Evolutionary conservation across 2,329 filamentous ascomycete species (phyloP), one percentile per base, ranked within the genome.

Genomic region (Alternaria panax): DNA sequence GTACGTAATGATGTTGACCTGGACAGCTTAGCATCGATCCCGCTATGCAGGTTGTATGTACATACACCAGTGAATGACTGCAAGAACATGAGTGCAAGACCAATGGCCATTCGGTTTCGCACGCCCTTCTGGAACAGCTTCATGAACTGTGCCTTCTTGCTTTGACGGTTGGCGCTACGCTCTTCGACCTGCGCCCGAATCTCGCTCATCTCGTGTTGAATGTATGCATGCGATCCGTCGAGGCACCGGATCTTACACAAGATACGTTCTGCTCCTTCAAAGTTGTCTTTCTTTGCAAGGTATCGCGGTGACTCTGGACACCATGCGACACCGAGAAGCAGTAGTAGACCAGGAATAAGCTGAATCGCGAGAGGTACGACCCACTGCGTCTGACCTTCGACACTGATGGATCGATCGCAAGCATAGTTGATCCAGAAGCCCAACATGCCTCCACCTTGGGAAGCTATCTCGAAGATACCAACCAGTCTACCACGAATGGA

Each of bases 401-500:
- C 84, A 34, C 68, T 54, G 75, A 79, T 84, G 62, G 75, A 76
- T 40, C 72, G 68, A 38, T 79, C 77, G 11, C 76, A 74, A 1
- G 72, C 75, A 52, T 80, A 81, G 62, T 80, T 80, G 64, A 80
- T 78, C 79, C 78, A 80, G 58, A 80, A 80, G 6, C 78, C 77
- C 7, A 78, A 59, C 74, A 80, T 79, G 24, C 87, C 88, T 30
- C 88, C 85, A 2, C 85, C 80, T 77, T 90, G 88, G 77, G 86
- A 89, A 25, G 86, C 85, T 1, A 90, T 80, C 71, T 90, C 88
- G 74, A 89, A 90, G 52, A 90, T 84, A 51, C 88, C 88, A 24
- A 90, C 86, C 1, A 90, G 81, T 2, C 87, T 83, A 18, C 88
- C 88, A 62, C 88, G 83, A 46, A 90, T 84, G 4, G 87, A 86